These are phyloP conservation scores for Phellinidium pouzarii DNA, from an alignment of 1,284 basidiomycete species.

Conservation along the genomic window DNA sequence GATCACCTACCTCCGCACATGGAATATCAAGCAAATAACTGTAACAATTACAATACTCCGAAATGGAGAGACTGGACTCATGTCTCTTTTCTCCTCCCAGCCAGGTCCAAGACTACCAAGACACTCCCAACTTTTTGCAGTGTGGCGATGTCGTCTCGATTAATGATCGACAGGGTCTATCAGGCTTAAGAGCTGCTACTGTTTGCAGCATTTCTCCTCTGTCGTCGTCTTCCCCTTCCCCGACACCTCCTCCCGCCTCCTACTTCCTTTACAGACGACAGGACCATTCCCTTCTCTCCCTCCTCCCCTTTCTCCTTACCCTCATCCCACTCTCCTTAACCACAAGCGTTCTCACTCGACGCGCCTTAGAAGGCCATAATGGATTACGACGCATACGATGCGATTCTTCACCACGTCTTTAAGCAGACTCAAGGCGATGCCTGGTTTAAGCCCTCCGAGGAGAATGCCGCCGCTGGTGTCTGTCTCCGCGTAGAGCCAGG, in stretches of 20 bases:
- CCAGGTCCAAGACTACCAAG: neutral
- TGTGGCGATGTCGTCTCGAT: too few species aligned
- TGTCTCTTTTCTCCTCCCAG: too few species aligned
- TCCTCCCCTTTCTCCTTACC: too few species aligned
- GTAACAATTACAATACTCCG: neutral
- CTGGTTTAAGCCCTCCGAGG: slow-evolving; percentile 71
- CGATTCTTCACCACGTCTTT: slow-evolving; percentile 62
- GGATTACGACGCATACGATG: slow-evolving; percentile 72
- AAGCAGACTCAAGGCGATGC: slow-evolving; percentile 63
- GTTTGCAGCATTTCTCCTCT: too few species aligned
- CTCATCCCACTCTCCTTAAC: neutral
- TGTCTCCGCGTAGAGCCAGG: slow-evolving; percentile 58
- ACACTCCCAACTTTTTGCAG: too few species aligned
- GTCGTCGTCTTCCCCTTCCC: neutral
- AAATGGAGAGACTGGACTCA: neutral
- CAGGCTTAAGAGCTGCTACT: too few species aligned
- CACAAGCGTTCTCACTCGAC: neutral
- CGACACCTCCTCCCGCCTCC: neutral
- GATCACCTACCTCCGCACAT: neutral
- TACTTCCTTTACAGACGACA: too few species aligned
- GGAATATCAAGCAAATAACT: neutral
- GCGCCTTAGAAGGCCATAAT: slow-evolving; percentile 30
- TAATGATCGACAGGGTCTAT: too few species aligned
- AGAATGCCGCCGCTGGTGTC: slow-evolving; percentile 63
- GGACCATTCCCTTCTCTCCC: too few species aligned